Evolutionary conservation across 2,329 filamentous ascomycete species (phyloP).

Genomic region (Nectriaceae sp.): DNA sequence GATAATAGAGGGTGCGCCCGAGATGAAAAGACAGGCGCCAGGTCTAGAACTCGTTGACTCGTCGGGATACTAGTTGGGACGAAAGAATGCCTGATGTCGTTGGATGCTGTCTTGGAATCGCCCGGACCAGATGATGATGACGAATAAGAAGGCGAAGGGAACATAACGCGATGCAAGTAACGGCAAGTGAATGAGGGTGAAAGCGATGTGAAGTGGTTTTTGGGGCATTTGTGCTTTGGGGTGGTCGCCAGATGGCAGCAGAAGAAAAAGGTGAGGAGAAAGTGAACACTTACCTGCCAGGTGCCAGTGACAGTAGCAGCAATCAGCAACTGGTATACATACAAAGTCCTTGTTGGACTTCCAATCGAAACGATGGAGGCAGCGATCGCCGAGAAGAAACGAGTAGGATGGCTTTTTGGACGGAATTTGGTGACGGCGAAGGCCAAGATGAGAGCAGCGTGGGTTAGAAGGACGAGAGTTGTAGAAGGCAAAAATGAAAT

Average conservation of each 20-base stretch:
- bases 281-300: constrained; percentile 32
- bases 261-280: constrained; percentile 6
- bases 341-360: constrained; percentile 31
- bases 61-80: neutral
- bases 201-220: neutral
- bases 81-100: neutral
- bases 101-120: neutral
- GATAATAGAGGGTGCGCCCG: neutral
- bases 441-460: constrained; percentile 1
- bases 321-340: constrained; percentile 42
- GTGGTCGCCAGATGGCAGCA: neutral
- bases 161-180: neutral
- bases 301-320: constrained; percentile 26
- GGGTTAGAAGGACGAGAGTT: neutral
- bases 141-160: neutral
- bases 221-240: neutral
- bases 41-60: neutral
- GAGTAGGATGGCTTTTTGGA: constrained; percentile 2
- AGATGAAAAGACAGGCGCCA: neutral
- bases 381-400: constrained; percentile 10
- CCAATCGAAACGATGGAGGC: constrained; percentile 18
- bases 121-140: neutral
- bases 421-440: constrained; percentile 7
- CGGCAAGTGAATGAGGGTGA: neutral
- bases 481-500: neutral